phyloP scores from a whole-genome alignment of 495 filamentous ascomycete species.

The Tetracladium setigerum region DNA sequence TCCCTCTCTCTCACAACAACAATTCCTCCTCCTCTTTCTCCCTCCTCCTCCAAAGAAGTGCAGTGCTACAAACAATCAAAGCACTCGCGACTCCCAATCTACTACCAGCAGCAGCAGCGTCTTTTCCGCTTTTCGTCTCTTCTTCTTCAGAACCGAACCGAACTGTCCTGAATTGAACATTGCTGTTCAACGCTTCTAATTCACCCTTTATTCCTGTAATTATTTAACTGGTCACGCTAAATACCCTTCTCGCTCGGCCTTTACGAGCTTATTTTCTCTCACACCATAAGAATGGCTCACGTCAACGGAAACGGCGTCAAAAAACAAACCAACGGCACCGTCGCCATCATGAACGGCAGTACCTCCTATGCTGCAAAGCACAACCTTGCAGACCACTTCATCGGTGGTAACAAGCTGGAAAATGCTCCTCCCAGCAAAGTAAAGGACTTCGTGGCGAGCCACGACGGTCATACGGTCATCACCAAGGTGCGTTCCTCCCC shows the following conservation, averaged over 20 bases:
- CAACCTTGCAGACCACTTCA: slow-evolving; percentile 84
- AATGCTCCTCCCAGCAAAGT: slow-evolving; percentile 71
- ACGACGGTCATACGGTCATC: slow-evolving; percentile 96
- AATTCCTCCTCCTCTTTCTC: neutral
- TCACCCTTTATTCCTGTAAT: neutral
- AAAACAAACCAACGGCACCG: slow-evolving; percentile 23
- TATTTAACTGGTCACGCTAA: slow-evolving; percentile 15
- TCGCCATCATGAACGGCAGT: slow-evolving; percentile 40
- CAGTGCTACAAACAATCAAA: no score
- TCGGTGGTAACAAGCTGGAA: slow-evolving; percentile 82
- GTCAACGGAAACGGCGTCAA: slow-evolving; percentile 41
- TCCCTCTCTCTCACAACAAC: neutral
- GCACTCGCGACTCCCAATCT: neutral
- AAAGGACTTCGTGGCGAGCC: slow-evolving; percentile 85
- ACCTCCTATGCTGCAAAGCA: slow-evolving; percentile 64
- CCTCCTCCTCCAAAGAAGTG: neutral
- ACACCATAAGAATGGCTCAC: slow-evolving; percentile 20
- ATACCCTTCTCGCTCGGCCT: slow-evolving; percentile 14
- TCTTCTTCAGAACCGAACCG: neutral
- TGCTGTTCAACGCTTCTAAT: neutral
- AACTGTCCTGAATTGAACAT: neutral
- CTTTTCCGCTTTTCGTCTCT: slow-evolving; percentile 5
- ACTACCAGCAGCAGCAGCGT: no score
- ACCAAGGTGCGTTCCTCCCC: slow-evolving; percentile 65
- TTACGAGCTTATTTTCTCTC: slow-evolving; percentile 11